Percentiles rank a stretch among this genome's conserved stretches.
Conservation (phyloP, 495 filamentous ascomycete species). For the Penicillium lividum region DNA sequence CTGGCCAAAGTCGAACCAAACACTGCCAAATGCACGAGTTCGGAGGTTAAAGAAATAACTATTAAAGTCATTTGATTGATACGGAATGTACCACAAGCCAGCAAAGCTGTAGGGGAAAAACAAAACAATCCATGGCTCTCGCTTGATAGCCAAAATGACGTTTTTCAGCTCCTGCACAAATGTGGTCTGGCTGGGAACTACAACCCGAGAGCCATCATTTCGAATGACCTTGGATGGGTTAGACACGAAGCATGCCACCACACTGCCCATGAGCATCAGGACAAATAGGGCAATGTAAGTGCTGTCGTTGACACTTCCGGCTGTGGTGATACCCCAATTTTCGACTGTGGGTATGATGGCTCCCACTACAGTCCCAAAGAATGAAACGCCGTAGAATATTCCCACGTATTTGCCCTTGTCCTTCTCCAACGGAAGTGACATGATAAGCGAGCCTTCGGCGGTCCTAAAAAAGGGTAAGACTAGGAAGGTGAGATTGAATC, state of each 20-base stretch:
- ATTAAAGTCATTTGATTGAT: slow-evolving; percentile 19
- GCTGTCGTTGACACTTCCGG: slow-evolving; percentile 18
- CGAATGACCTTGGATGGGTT: slow-evolving; percentile 16
- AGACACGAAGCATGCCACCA: slow-evolving; percentile 18
- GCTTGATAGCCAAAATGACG: slow-evolving; percentile 12
- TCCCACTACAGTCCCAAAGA: slow-evolving; percentile 19
- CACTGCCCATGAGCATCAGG: slow-evolving; percentile 17
- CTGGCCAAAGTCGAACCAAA: slow-evolving; percentile 23
- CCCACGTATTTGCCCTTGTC: slow-evolving; percentile 22
- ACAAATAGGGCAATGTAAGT: slow-evolving; percentile 22
- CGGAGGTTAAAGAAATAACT: slow-evolving; percentile 17
- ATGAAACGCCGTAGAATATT: slow-evolving; percentile 20
- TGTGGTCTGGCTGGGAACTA: slow-evolving; percentile 16
- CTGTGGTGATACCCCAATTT: slow-evolving; percentile 16
- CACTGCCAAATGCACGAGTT: slow-evolving; percentile 16
- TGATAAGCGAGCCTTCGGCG: slow-evolving; percentile 17
- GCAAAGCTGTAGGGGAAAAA: slow-evolving; percentile 21
- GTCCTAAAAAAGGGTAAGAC: slow-evolving; percentile 6
- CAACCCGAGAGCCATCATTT: slow-evolving; percentile 15
- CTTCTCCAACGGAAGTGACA: slow-evolving; percentile 19
- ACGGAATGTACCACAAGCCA: slow-evolving; percentile 20
- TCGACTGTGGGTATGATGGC: slow-evolving; percentile 21
- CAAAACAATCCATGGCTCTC: slow-evolving; percentile 16
- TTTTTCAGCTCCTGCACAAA: slow-evolving; percentile 19
- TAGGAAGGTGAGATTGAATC: neutral